A percentile compares a stretch with the other conserved stretches of the same genome.
These are phyloP conservation scores for Fusarium bulbicola DNA, from an alignment of 2,329 filamentous ascomycete species.

Conservation along the genomic window DNA sequence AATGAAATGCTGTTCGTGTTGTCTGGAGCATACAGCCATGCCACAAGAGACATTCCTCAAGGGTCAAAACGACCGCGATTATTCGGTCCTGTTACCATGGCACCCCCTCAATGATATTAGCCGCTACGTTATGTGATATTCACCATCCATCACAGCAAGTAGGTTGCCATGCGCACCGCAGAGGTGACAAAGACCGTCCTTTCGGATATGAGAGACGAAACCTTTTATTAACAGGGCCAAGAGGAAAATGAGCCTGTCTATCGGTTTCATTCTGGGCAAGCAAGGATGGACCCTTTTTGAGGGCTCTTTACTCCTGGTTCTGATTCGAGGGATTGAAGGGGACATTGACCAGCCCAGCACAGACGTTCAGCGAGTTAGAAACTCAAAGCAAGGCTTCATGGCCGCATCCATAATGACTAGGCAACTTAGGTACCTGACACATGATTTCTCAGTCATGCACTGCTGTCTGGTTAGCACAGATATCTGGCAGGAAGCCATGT, in stretches of 20 bases:
- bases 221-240: not conserved
- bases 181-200: not conserved
- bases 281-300: slow-evolving; percentile 19
- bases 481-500: not conserved
- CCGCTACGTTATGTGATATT: slow-evolving; percentile 13
- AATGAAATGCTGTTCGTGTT: slow-evolving; percentile 1
- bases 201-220: not conserved
- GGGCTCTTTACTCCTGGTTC: slow-evolving; percentile 8
- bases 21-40: not conserved
- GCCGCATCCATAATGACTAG: slow-evolving; percentile 16
- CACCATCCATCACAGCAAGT: not conserved
- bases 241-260: slow-evolving; percentile 1
- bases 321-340: slow-evolving; percentile 29
- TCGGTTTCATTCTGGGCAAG: not conserved
- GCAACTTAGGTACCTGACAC: slow-evolving; percentile 9
- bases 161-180: not conserved
- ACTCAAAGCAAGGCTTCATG: slow-evolving; percentile 23
- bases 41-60: slow-evolving; percentile 25
- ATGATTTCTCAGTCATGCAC: slow-evolving; percentile 18
- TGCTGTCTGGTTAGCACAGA: not conserved
- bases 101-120: slow-evolving; percentile 20
- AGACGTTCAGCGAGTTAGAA: slow-evolving; percentile 16
- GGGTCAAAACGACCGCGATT: slow-evolving; percentile 4
- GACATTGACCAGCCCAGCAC: slow-evolving; percentile 22
- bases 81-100: slow-evolving; percentile 26